These are phyloP conservation scores for Styphnolobium japonicum DNA, from an alignment of 306 rosid genomes.

Conservation along the genomic window DNA sequence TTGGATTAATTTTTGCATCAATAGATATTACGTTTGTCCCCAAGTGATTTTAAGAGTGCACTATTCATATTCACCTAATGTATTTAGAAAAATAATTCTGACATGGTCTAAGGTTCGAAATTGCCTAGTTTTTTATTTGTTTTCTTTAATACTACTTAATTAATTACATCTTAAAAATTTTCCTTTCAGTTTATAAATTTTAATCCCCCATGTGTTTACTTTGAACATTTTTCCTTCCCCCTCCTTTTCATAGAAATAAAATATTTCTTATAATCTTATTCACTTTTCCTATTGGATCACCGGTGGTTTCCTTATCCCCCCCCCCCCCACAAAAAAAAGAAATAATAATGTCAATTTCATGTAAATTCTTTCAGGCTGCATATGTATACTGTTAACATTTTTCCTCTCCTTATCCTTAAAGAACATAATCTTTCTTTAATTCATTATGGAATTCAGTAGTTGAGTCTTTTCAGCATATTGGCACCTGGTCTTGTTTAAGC, in stretches of 20 bases:
- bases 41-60: no score
- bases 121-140: no score
- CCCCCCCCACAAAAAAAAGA: no score
- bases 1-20: no score
- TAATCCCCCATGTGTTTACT: background rate
- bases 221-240: background rate
- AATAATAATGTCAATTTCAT: constrained; percentile 24
- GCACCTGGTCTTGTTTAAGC: constrained; percentile 2
- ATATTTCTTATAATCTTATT: background rate
- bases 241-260: background rate
- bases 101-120: no score
- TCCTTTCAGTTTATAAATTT: background rate
- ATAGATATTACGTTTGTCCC: no score
- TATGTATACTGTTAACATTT: constrained; percentile 4
- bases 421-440: constrained; percentile 37
- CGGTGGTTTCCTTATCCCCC: background rate
- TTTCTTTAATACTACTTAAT: no score
- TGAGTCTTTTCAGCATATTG: constrained; percentile 46
- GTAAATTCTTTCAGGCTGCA: background rate
- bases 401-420: constrained; percentile 32
- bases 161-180: no score
- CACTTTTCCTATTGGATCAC: background rate
- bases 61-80: no score
- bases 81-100: no score
- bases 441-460: constrained; percentile 24